Base-by-base conservation (phyloP, 495 filamentous ascomycete species). In the Chaetomium cochliodes region DNA sequence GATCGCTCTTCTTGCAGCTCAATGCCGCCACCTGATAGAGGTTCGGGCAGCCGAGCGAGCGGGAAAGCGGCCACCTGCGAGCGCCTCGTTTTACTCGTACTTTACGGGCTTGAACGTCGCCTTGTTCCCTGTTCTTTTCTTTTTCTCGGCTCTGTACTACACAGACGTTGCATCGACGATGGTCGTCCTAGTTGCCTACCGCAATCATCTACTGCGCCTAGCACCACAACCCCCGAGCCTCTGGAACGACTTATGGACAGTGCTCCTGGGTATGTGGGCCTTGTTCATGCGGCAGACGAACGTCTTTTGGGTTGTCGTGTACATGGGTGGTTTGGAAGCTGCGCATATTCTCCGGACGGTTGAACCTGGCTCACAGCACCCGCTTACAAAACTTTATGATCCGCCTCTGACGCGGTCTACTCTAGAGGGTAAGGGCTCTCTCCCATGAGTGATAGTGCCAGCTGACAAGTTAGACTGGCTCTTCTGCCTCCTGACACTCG, bases 81-180 rank as follows among this genome's bases (percentile, higher is more conserved):
- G 5, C 53, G 0, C 12, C 9, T 76, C 76, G 1, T 42, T 63
- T 2, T 73, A 75, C 65, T 55, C 79, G 0, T 69, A 72, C n/a
- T 89, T 92, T 76, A 85, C 84, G 0, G 90, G 87, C 5, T 58
- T 96, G 67, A 97, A 96, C 70, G 85, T 97, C 52, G 86, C 86
- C 58, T 79, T 97, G 5, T 97, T 98, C 68, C 96, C 94, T 12
- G 87, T 90, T 6, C 72, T 98, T 2, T 97, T 96, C 80, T 98
- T 98, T 81, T 98, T 98, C 76, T 93, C 91, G 0, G 91, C 84
- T 0, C 77, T 98, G 20, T 98, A 93, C 73, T 98, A 98, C 72
- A 98, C 94, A 11, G 94, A 98, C 78, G 85, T 96, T 0, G 71
- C 81, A 39, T 89, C 87, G 5, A 89, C 88, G 0, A 70, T 88